A percentile compares a stretch with the other conserved stretches of the same genome.
phyloP scores from a whole-genome alignment of 306 rosid genomes.

The Fragaria iinumae region DNA sequence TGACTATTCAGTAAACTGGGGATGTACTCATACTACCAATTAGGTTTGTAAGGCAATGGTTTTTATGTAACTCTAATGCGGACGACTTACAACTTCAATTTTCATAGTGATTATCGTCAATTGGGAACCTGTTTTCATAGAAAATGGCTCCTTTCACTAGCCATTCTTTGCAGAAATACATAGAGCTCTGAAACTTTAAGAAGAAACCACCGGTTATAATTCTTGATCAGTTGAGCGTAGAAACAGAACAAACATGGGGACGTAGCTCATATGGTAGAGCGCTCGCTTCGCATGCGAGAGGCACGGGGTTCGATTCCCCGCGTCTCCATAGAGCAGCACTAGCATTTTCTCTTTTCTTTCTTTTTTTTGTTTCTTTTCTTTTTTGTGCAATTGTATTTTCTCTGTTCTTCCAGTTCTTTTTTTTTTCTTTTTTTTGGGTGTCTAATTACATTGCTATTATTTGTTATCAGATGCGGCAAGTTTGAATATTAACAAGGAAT shows the following conservation, averaged over 20 bases:
- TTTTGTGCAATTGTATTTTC: no score
- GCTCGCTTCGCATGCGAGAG: constrained; percentile 75
- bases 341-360: fast-evolving
- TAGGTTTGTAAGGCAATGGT: background rate
- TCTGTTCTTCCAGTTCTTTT: no score
- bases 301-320: constrained; percentile 99
- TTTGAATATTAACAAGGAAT: background rate
- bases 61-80: background rate
- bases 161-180: no score
- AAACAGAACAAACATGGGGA: background rate
- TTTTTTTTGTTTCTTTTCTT: no score
- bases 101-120: background rate
- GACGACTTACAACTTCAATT: background rate
- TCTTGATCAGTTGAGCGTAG: no score
- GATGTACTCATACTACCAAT: background rate
- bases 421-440: no score
- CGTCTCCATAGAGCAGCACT: constrained; percentile 9
- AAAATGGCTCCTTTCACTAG: background rate
- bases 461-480: no score
- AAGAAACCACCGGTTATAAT: no score
- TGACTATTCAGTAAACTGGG: constrained; percentile 26
- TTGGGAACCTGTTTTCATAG: background rate
- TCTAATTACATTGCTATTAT: no score
- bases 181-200: no score
- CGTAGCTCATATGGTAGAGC: constrained; percentile 77